A percentile compares a stretch with the other conserved stretches of the same genome.
phyloP scores from a whole-genome alignment of 805 yeast genomes.

The Suhomyces sp. region DNA sequence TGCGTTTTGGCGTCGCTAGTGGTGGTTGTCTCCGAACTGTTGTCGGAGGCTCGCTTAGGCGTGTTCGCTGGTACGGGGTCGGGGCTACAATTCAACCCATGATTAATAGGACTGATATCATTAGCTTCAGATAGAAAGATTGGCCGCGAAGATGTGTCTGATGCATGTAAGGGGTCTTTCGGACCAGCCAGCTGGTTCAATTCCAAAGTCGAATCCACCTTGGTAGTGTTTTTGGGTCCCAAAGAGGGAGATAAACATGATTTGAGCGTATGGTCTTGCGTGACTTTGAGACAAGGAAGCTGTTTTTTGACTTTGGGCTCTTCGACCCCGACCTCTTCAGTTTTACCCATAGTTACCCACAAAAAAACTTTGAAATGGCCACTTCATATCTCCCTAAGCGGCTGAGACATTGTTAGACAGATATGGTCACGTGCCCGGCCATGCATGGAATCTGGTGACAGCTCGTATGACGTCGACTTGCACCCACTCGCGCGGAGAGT shows the following conservation, averaged over 20 bases:
- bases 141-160: background rate
- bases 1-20: slow-evolving; percentile 13
- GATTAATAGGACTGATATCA: slow-evolving; percentile 5
- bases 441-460: background rate
- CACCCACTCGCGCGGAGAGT: background rate
- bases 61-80: background rate
- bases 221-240: background rate
- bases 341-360: background rate
- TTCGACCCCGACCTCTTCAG: background rate
- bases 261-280: slow-evolving; percentile 4
- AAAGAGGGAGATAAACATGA: slow-evolving; percentile 5
- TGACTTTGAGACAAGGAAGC: slow-evolving; percentile 2
- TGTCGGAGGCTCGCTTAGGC: background rate
- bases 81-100: background rate
- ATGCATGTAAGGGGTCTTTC: background rate
- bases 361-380: background rate
- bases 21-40: background rate
- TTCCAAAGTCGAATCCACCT: background rate
- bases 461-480: background rate
- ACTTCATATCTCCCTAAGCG: background rate
- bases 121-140: background rate
- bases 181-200: background rate
- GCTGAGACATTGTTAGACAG: background rate
- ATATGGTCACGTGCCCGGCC: background rate
- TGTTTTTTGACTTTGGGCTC: background rate